phyloP scores from a whole-genome alignment of 768 basidiomycete species.

The Collybia nuda region DNA sequence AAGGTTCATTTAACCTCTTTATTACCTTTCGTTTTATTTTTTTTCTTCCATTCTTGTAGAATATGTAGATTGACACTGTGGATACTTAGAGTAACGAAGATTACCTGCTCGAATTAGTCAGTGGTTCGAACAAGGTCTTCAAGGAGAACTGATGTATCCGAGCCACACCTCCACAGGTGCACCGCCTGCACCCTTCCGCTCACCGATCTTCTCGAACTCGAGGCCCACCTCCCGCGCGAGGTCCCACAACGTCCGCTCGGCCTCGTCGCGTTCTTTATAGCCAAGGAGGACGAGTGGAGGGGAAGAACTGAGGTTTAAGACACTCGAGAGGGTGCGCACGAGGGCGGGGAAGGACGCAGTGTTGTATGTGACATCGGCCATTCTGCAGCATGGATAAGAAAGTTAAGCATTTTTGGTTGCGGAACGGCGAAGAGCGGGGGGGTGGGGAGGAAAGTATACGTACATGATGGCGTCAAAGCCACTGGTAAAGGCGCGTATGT shows the following conservation, averaged over 20 bases:
- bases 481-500: conserved; percentile 29
- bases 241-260: conserved; percentile 76
- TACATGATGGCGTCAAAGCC: conserved; percentile 71
- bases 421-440: background rate
- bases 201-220: conserved; percentile 53
- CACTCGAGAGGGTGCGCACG: conserved; percentile 57
- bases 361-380: conserved; percentile 94
- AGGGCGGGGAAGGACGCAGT: conserved; percentile 81
- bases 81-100: too few species aligned
- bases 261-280: conserved; percentile 83
- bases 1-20: too few species aligned
- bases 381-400: conserved; percentile 42
- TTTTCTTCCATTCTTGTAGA: too few species aligned
- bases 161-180: conserved; percentile 74
- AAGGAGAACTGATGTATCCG: conserved; percentile 21
- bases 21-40: too few species aligned
- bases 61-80: too few species aligned
- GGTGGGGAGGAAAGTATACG: conserved; percentile 21
- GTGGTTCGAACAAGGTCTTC: background rate
- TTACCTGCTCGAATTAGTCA: too few species aligned
- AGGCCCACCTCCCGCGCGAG: conserved; percentile 54
- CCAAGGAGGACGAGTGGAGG: conserved; percentile 62
- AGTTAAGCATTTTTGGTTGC: too few species aligned
- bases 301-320: conserved; percentile 37
- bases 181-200: conserved; percentile 58